These are phyloP conservation scores for Neofusicoccum laricinum DNA, from an alignment of 2,329 filamentous ascomycete species.

Conservation along the genomic window DNA sequence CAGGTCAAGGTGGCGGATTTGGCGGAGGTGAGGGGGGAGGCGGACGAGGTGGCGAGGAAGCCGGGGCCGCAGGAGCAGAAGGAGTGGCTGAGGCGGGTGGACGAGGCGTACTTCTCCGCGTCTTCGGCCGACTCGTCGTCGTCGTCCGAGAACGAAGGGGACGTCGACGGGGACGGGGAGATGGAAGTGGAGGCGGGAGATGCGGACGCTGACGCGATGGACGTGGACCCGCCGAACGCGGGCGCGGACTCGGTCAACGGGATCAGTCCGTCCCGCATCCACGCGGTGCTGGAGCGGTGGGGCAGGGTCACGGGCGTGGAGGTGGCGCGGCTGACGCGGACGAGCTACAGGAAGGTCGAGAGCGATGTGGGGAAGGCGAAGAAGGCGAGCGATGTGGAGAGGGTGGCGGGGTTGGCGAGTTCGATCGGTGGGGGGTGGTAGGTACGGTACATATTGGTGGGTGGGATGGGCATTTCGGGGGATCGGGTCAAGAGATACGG, in stretches of 20 bases:
- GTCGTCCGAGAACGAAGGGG: slow-evolving; percentile 46
- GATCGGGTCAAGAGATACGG: too few relatives aligned
- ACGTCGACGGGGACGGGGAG: slow-evolving; percentile 19
- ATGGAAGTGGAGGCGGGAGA: neutral
- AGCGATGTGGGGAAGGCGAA: slow-evolving; percentile 84
- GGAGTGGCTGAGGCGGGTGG: slow-evolving; percentile 52
- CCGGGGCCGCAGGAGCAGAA: slow-evolving; percentile 78
- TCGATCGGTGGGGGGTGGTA: slow-evolving; percentile 94
- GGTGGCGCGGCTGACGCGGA: slow-evolving; percentile 72
- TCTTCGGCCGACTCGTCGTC: slow-evolving; percentile 43
- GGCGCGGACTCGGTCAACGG: slow-evolving; percentile 50
- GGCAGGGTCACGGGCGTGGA: slow-evolving; percentile 66
- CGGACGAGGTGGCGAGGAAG: slow-evolving; percentile 46
- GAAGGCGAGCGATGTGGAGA: slow-evolving; percentile 66
- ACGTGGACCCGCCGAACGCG: neutral
- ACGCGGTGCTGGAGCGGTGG: slow-evolving; percentile 74
- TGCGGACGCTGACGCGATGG: neutral
- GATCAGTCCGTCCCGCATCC: slow-evolving; percentile 64
- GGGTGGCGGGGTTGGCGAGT: slow-evolving; percentile 82
- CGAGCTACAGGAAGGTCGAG: slow-evolving; percentile 86
- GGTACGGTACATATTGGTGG: too few relatives aligned
- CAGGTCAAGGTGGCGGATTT: slow-evolving; percentile 90
- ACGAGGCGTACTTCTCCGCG: slow-evolving; percentile 82
- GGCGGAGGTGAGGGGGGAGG: slow-evolving; percentile 36
- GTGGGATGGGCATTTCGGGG: too few relatives aligned